A percentile compares a stretch with the other conserved stretches of the same genome.
Evolutionary conservation across 1,139 yeast species (phyloP).

Genomic region (Candida buenavistaensis): DNA sequence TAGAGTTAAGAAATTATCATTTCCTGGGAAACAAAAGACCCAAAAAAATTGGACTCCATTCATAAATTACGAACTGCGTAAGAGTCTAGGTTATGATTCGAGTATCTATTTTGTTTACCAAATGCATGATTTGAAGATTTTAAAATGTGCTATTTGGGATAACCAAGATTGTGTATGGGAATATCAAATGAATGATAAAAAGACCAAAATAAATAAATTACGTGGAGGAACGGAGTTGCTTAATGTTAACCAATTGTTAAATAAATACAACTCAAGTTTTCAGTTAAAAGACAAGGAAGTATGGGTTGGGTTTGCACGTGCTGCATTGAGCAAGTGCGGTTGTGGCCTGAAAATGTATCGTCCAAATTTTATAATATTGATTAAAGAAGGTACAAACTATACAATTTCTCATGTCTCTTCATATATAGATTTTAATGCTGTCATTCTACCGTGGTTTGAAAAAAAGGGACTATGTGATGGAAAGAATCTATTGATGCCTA

Average conservation of each 20-base stretch:
- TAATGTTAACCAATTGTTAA: slow-evolving; percentile 23
- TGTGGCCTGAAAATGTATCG: slow-evolving; percentile 36
- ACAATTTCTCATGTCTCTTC: slow-evolving; percentile 32
- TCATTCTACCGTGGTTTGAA: slow-evolving; percentile 30
- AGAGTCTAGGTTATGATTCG: slow-evolving; percentile 23
- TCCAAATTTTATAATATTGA: slow-evolving; percentile 30
- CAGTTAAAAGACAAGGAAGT: slow-evolving; percentile 24
- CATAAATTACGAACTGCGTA: slow-evolving; percentile 23
- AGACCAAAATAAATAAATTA: slow-evolving; percentile 26
- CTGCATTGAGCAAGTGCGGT: slow-evolving; percentile 34
- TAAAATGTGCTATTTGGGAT: slow-evolving; percentile 31
- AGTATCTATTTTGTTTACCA: slow-evolving; percentile 33
- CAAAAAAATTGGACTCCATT: slow-evolving; percentile 46
- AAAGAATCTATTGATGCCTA: slow-evolving; percentile 33
- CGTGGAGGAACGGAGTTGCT: slow-evolving; percentile 39
- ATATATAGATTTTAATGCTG: slow-evolving; percentile 33
- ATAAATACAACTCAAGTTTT: slow-evolving; percentile 8
- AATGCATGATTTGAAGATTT: slow-evolving; percentile 36
- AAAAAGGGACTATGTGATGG: slow-evolving; percentile 25
- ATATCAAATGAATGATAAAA: slow-evolving; percentile 6
- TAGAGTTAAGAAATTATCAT: slow-evolving; percentile 24
- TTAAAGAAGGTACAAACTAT: slow-evolving; percentile 22
- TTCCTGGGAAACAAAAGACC: slow-evolving; percentile 21
- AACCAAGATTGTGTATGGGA: slow-evolving; percentile 17
- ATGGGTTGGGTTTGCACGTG: slow-evolving; percentile 39